Evolutionary conservation across 2,329 filamentous ascomycete species (phyloP).

Genomic region (Claviceps spartinae): DNA sequence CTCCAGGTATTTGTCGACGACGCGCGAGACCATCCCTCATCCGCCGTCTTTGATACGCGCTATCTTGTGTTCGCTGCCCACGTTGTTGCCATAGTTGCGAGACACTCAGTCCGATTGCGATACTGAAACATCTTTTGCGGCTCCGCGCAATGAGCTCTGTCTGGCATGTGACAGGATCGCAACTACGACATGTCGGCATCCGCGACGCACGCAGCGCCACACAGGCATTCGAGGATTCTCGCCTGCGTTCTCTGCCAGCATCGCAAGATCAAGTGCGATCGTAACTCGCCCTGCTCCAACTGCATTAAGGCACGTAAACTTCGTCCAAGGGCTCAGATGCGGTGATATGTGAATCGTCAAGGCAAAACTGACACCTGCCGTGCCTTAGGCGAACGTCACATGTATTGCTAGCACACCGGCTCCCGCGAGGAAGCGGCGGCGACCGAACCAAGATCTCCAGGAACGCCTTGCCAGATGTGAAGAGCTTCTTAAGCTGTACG

Average conservation of each 20-base stretch:
- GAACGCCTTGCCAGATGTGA: slow-evolving; percentile 46
- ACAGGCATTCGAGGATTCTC: slow-evolving; percentile 32
- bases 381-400: slow-evolving; percentile 38
- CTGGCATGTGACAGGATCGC: slow-evolving; percentile 18
- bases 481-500: slow-evolving; percentile 44
- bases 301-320: slow-evolving; percentile 38
- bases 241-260: slow-evolving; percentile 46
- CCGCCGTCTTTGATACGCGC: too few relatives aligned
- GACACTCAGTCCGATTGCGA: background rate
- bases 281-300: slow-evolving; percentile 44
- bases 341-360: background rate
- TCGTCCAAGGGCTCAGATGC: background rate
- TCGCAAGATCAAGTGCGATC: slow-evolving; percentile 50
- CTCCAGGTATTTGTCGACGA: too few relatives aligned
- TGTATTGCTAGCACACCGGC: slow-evolving; percentile 48
- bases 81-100: background rate
- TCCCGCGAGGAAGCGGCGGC: slow-evolving; percentile 42
- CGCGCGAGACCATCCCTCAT: too few relatives aligned
- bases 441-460: slow-evolving; percentile 48
- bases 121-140: background rate
- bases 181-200: slow-evolving; percentile 19
- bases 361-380: slow-evolving; percentile 5
- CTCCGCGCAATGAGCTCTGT: background rate
- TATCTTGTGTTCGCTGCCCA: background rate
- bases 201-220: slow-evolving; percentile 12